Percentiles rank a stretch among this genome's conserved stretches.
These are phyloP conservation scores for Porphyra umbilicalis DNA, from an alignment of 31 red algal genomes.

Conservation along the genomic window DNA sequence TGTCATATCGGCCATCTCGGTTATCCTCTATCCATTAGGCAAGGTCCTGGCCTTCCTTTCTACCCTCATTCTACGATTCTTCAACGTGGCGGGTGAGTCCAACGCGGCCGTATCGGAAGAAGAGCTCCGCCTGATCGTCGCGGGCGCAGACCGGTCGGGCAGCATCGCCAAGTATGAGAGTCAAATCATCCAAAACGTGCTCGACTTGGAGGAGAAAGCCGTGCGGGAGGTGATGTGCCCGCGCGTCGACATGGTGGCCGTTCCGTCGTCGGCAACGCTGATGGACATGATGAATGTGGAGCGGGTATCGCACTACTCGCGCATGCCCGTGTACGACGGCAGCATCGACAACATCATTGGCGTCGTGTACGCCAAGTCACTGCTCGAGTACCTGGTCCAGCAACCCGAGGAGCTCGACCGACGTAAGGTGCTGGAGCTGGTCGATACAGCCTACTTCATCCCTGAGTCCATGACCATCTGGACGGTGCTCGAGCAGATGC, in stretches of 20 bases:
- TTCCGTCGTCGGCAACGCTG: constrained; percentile 44
- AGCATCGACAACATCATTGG: constrained; percentile 96
- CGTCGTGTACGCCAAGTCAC: constrained; percentile 63
- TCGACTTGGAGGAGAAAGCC: constrained; percentile 91
- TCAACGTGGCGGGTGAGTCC: constrained; percentile 62
- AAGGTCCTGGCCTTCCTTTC: constrained; percentile 63
- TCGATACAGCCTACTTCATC: constrained; percentile 82
- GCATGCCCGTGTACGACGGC: constrained; percentile 75
- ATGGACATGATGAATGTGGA: constrained; percentile 56
- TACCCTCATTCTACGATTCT: constrained; percentile 48
- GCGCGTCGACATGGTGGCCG: constrained; percentile 84
- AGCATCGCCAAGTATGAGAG: constrained; percentile 93
- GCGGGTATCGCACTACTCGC: constrained; percentile 74
- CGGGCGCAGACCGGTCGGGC: constrained; percentile 84
- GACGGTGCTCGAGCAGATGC: constrained; percentile 89
- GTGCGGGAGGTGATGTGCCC: constrained; percentile 94
- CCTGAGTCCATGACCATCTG: constrained; percentile 92
- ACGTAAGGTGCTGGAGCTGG: constrained; percentile 51
- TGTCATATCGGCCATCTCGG: constrained; percentile 57
- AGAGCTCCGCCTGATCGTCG: constrained; percentile 81
- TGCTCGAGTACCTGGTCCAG: constrained; percentile 59
- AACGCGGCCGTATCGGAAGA: constrained; percentile 79
- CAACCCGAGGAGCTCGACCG: constrained; percentile 8
- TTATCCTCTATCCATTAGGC: constrained; percentile 94
- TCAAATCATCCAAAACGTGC: constrained; percentile 87